Conservation (phyloP, 108 stramenopile genomes). For the Cyclotella sp. region DNA sequence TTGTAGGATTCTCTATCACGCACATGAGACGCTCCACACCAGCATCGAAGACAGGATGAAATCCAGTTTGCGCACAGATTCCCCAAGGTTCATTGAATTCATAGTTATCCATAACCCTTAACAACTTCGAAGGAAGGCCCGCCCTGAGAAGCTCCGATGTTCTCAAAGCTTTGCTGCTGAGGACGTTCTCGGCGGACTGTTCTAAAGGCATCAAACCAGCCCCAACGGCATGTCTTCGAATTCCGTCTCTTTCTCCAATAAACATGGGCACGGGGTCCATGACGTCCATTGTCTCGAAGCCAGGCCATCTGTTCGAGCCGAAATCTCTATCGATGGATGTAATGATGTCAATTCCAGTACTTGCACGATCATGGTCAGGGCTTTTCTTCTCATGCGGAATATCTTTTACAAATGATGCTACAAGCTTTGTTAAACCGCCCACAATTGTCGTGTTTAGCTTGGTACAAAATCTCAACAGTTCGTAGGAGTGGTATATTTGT, state of each 20-base stretch:
- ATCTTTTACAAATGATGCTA: slow-evolving; percentile 57
- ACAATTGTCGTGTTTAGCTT: slow-evolving; percentile 53
- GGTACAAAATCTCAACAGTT: slow-evolving; percentile 73
- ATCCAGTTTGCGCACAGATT: slow-evolving; percentile 19
- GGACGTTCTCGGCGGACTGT: not conserved
- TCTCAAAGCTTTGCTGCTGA: slow-evolving; percentile 22
- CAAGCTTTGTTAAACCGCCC: slow-evolving; percentile 70
- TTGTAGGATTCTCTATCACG: not conserved
- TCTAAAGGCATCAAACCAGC: slow-evolving; percentile 37
- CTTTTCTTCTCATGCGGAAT: slow-evolving; percentile 17
- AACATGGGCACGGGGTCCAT: slow-evolving; percentile 70
- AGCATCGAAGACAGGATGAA: slow-evolving; percentile 53
- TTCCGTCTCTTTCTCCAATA: slow-evolving; percentile 39
- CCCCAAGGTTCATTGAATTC: slow-evolving; percentile 20
- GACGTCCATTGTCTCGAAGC: slow-evolving; percentile 57
- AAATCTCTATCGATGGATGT: slow-evolving; percentile 83
- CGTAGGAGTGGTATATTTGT: slow-evolving; percentile 50
- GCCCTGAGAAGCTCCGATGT: slow-evolving; percentile 24
- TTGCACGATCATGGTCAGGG: not conserved
- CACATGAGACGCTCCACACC: slow-evolving; percentile 53
- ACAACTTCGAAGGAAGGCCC: slow-evolving; percentile 26
- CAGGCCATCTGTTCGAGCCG: slow-evolving; percentile 59
- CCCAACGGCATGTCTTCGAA: slow-evolving; percentile 44
- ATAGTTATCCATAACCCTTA: not conserved
- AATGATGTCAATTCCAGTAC: slow-evolving; percentile 58